Evolutionary conservation across 163 green algal species (phyloP), one percentile per base, ranked within the genome.

Genomic region (Scenedesmus sp.): DNA sequence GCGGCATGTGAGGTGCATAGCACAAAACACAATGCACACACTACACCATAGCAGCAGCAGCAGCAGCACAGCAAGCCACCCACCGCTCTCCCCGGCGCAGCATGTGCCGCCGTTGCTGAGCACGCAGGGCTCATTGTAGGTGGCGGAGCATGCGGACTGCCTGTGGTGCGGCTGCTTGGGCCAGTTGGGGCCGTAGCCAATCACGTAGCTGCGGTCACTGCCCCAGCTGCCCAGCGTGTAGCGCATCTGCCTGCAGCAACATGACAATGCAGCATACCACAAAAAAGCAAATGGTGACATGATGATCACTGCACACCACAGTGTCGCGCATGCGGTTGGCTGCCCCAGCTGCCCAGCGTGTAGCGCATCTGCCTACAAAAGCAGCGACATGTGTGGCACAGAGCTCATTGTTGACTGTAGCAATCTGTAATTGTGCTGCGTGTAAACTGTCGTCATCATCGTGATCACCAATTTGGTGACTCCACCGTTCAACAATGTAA

Each of bases 111-210:
- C n/a, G 46, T 86, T 86, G 16, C 23, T 52, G 55, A 62, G 82
- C 16, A n/a, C 66, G 55, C 73, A 87, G 12, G 87, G 87, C 55
- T 77, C 74, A 2, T 3, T 46, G 55, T 91, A 91, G 15, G 20
- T 76, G 87, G 23, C 18, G 16, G 70, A n/a, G 87, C 87, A 91
- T 3, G 87, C 87, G 3, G 73, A 20, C 3, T n/a, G 18, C 18
- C 87, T 55, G 87, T 91, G 87, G 87, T 91, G 87, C 3, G 87
- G 87, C 23, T 52, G 74, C 87, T 86, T 12, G 4, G 73, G 73
- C 84, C 56, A 46, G 73, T 76, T 79, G n/a, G 87, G 73, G n/a
- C 87, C 87, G 70, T 86, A 91, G 73, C 87, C 87, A 34, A 91
- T 76, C 4, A 91, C 46, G 46, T 76, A 91, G 55, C 70, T 87